Conservation (phyloP, 768 basidiomycete genomes). For the Nidularia sp. region DNA sequence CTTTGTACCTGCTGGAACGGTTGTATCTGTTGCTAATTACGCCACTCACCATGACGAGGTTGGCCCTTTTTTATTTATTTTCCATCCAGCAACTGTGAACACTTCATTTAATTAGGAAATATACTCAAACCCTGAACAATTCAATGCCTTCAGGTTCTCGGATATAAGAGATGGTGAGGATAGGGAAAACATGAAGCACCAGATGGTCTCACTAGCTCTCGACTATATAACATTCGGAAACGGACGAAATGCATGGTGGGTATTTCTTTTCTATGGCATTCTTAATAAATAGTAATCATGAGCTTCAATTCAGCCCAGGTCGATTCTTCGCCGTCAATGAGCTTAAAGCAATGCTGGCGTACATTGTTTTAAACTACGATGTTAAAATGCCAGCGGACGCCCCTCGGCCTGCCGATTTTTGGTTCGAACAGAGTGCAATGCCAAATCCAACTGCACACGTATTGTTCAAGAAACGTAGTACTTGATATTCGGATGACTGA, state of each 20-base stretch:
- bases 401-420: constrained; percentile 9
- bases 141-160: constrained; percentile 46
- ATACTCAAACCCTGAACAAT: constrained; percentile 20
- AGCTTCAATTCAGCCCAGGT: constrained; percentile 22
- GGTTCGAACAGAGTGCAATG: constrained; percentile 2
- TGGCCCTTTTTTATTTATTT: not conserved
- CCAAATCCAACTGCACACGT: constrained; percentile 31
- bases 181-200: constrained; percentile 28
- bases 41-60: constrained; percentile 17
- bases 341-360: constrained; percentile 35
- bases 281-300: not conserved
- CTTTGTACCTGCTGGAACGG: constrained; percentile 18
- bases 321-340: constrained; percentile 42
- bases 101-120: not conserved
- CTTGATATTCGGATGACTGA: not conserved
- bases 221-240: constrained; percentile 34
- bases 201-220: constrained; percentile 21
- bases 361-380: constrained; percentile 37
- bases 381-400: constrained; percentile 24
- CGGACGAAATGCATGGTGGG: constrained; percentile 29
- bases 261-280: not conserved
- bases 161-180: constrained; percentile 25
- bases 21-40: constrained; percentile 15
- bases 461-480: constrained; percentile 23
- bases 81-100: too few relatives aligned